phyloP scores from a whole-genome alignment of 495 filamentous ascomycete genomes.

The Aspergillus steynii region DNA sequence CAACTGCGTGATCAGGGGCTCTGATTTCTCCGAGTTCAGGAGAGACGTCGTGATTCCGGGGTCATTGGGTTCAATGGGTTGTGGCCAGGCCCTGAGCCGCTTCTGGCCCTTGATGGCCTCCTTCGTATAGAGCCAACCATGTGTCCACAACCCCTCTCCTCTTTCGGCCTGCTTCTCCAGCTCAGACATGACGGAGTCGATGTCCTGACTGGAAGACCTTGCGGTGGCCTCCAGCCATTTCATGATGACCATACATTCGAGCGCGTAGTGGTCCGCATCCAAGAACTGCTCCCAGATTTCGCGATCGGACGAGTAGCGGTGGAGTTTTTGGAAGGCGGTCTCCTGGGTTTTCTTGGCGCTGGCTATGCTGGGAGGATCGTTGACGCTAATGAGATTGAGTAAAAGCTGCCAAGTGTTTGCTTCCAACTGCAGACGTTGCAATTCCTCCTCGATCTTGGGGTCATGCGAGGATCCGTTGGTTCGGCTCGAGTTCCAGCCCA shows the following conservation, averaged over 20 bases:
- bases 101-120: conserved; percentile 88
- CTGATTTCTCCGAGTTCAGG: conserved; percentile 56
- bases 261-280: conserved; percentile 64
- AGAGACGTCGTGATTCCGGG: conserved; percentile 57
- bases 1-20: conserved; percentile 78
- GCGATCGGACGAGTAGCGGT: conserved; percentile 60
- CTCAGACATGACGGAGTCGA: conserved; percentile 73
- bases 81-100: conserved; percentile 64
- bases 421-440: conserved; percentile 66
- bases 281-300: conserved; percentile 67
- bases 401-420: conserved; percentile 89
- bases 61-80: conserved; percentile 60
- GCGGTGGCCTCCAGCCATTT: conserved; percentile 82
- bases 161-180: conserved; percentile 62
- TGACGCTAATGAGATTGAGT: conserved; percentile 58
- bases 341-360: conserved; percentile 39
- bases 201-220: conserved; percentile 58
- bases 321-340: conserved; percentile 44
- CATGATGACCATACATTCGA: conserved; percentile 72
- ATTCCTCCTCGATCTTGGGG: conserved; percentile 52
- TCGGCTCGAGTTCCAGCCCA: conserved; percentile 28
- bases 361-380: conserved; percentile 39
- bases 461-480: conserved; percentile 35
- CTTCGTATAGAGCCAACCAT: conserved; percentile 91
- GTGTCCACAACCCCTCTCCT: conserved; percentile 67